Evolutionary conservation across 2,329 filamentous ascomycete species (phyloP).

Genomic region (Claviceps pazoutovae): DNA sequence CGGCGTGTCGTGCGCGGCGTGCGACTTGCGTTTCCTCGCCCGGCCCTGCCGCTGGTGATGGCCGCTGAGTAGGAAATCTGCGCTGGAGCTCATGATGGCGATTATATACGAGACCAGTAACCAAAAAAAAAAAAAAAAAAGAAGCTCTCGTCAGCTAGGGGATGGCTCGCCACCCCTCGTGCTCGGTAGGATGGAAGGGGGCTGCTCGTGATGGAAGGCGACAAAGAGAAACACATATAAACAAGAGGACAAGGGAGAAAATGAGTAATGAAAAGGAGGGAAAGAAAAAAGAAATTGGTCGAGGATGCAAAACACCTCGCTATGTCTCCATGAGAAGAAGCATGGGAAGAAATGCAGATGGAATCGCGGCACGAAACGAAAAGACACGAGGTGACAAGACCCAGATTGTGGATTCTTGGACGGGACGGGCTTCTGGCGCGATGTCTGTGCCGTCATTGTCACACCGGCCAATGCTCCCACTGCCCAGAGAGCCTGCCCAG

Average conservation of each 20-base stretch:
- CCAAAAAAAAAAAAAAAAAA: neutral
- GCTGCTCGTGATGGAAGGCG: neutral
- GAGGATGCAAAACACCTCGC: neutral
- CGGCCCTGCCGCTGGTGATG: constrained; percentile 29
- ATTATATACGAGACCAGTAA: neutral
- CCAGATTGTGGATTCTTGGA: neutral
- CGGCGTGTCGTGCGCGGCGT: constrained; percentile 28
- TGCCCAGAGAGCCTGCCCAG: too few species aligned
- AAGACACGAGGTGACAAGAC: neutral
- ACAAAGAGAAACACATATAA: neutral
- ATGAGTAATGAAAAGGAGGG: too few species aligned
- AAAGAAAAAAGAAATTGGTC: neutral
- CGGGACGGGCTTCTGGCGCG: neutral
- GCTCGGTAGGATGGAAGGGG: neutral
- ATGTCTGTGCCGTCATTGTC: neutral
- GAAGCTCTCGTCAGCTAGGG: neutral
- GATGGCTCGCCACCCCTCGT: too few species aligned
- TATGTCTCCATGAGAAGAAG: too few species aligned
- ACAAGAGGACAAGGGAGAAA: neutral
- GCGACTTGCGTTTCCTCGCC: constrained; percentile 37
- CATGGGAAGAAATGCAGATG: too few species aligned
- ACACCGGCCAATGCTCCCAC: too few species aligned
- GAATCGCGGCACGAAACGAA: neutral
- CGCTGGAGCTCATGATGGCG: constrained; percentile 15
- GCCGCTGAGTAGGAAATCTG: constrained; percentile 15